Percentiles rank a stretch among this genome's conserved stretches.
These are phyloP conservation scores for Penicillium chermesinum DNA, from an alignment of 495 filamentous ascomycete species.

Conservation along the genomic window DNA sequence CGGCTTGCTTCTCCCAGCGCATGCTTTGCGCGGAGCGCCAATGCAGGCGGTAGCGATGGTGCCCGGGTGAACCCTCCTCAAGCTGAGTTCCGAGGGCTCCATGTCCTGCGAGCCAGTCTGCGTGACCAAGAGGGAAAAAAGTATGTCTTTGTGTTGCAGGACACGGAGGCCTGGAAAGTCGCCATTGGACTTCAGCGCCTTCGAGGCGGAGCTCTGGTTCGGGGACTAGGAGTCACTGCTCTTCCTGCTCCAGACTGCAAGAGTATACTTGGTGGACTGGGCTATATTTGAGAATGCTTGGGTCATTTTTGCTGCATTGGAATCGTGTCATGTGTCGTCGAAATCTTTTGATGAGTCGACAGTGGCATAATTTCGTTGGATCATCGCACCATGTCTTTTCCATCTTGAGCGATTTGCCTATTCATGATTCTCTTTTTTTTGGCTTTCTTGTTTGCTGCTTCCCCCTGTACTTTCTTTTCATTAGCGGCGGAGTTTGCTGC, in stretches of 20 bases:
- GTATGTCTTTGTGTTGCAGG: slow-evolving; percentile 75
- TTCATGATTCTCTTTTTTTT: slow-evolving; percentile 4
- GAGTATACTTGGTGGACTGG: slow-evolving; percentile 55
- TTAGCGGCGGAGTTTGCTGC: slow-evolving; percentile 32
- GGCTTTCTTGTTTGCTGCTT: not conserved
- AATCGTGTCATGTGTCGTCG: too few relatives aligned
- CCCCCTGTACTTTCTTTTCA: slow-evolving; percentile 16
- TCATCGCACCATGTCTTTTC: not conserved
- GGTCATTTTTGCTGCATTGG: not conserved
- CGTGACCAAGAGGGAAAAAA: slow-evolving; percentile 78
- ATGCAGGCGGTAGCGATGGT: slow-evolving; percentile 11
- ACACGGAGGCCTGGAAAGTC: slow-evolving; percentile 92
- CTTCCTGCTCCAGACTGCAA: slow-evolving; percentile 57
- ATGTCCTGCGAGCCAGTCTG: slow-evolving; percentile 76
- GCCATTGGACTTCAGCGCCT: slow-evolving; percentile 72
- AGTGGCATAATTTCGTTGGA: not conserved
- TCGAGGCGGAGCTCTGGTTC: slow-evolving; percentile 62
- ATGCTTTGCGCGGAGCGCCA: slow-evolving; percentile 22
- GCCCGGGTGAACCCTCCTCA: slow-evolving; percentile 13
- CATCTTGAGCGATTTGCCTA: slow-evolving; percentile 1
- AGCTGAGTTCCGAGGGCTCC: slow-evolving; percentile 56
- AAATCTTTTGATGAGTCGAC: not conserved
- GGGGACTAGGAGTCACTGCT: slow-evolving; percentile 59
- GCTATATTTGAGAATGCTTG: slow-evolving; percentile 43
- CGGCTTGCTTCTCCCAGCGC: slow-evolving; percentile 40